Evolutionary conservation across 352 stramenopile genomes (phyloP), one percentile per base, ranked within the genome.

Genomic region (Globisporangium acanthophoron): DNA sequence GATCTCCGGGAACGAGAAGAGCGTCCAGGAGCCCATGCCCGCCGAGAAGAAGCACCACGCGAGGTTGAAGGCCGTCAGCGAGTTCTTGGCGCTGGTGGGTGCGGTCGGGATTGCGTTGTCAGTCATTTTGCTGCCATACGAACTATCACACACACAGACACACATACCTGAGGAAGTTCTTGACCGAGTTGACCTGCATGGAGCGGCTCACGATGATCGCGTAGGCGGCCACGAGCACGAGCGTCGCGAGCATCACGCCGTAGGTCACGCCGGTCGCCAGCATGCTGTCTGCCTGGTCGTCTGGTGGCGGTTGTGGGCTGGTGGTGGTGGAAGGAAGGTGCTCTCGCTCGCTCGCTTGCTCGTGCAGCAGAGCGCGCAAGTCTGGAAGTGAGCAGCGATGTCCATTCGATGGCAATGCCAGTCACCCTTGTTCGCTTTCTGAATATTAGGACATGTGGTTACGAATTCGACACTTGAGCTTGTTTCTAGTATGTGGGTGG

Each of bases 31-130:
- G 57, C 82, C 82, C 66, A 89, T 88, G 50, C 78, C 76, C 20
- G 82, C 77, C 12, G 82, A 77, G 64, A 92, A 92, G 54, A 92
- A 81, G 59, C 82, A 89, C 78, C 78, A 92, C n/a, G 70, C 82
- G 15, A 90, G 69, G 24, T 72, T 73, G 41, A 86, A 59, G 1
- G 80, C 56, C 9, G 55, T 71, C 21, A 78, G 77, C 21, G 78
- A 81, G 65, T 90, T 89, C 62, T 87, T 90, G 24, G 82, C 82
- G 55, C 79, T 88, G 49, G 18, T 20, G 43, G 39, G 33, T 5
- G 33, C 33, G 33, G 33, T 5, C 1, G 33, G n/a, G n/a, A n/a
- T n/a, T n/a, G n/a, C n/a, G 35, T 40, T 40, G 35, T 40, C 11
- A 13, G 37, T 43, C 37, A 13, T 40, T 40, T 7, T 8, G 15